Percentiles rank a stretch among this genome's conserved stretches.
phyloP scores from a whole-genome alignment of 805 yeast species.

The Ogataea nakhonphanomensis region DNA sequence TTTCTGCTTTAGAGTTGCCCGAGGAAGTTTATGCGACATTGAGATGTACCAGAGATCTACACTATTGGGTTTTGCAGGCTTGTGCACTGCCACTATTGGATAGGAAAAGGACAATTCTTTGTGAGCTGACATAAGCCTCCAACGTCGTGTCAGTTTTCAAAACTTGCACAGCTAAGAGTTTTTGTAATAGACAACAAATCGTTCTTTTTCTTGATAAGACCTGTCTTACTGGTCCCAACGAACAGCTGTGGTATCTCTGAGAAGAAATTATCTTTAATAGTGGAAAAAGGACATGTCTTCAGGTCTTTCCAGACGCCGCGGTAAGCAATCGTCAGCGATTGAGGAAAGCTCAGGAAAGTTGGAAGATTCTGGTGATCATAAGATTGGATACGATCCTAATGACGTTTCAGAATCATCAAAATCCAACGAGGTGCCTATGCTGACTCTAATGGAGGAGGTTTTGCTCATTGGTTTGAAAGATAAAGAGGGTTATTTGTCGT shows the following conservation, averaged over 20 bases:
- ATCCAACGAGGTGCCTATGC: constrained; percentile 52
- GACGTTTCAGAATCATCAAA: constrained; percentile 46
- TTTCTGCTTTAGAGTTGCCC: constrained; percentile 33
- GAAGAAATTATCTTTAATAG: not conserved
- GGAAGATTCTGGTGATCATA: constrained; percentile 37
- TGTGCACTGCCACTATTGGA: constrained; percentile 1
- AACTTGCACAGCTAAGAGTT: constrained; percentile 1
- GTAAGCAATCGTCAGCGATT: constrained; percentile 21
- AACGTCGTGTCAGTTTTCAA: constrained; percentile 4
- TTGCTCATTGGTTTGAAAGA: constrained; percentile 90
- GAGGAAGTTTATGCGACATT: constrained; percentile 20
- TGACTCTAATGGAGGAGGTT: constrained; percentile 96
- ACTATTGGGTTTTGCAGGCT: not conserved
- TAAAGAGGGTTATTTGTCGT: constrained; percentile 91
- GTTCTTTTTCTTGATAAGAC: not conserved
- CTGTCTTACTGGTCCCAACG: not conserved
- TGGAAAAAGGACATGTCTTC: constrained; percentile 34
- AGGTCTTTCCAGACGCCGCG: constrained; percentile 75
- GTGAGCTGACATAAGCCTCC: too few relatives aligned
- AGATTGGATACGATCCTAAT: constrained; percentile 78
- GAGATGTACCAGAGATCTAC: too few relatives aligned
- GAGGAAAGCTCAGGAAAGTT: constrained; percentile 15
- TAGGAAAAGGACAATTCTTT: not conserved
- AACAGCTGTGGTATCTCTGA: not conserved
- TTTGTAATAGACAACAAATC: constrained; percentile 11